Evolutionary conservation across 352 stramenopile genomes (phyloP), one percentile per base, ranked within the genome.

Genomic region (Phytophthora sojae): DNA sequence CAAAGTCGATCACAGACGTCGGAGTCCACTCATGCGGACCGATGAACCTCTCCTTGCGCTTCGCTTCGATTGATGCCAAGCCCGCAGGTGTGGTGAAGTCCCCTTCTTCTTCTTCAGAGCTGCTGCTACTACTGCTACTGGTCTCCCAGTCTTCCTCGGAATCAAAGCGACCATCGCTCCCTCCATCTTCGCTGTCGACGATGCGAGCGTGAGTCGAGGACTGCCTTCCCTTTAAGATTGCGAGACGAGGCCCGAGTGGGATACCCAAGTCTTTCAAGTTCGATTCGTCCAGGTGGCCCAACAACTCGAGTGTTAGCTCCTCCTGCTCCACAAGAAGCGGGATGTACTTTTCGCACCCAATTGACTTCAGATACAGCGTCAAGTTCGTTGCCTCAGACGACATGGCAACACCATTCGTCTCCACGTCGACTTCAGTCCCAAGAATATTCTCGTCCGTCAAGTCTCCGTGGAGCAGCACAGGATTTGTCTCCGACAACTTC

Each of bases 371-470:
- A 62, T 81, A 80, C 57, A 63, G 64, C 2, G 74, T 37, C 57
- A 92, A 32, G 26, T 14, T 77, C 30, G 9, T 39, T 53, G 44
- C 21, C 14, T 52, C 17, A 25, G 29, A n/a, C 61, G 7, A 69
- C 15, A 60, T 60, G 14, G 70, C 44, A 30, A 59, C 49, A 44
- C 50, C 25, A 23, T 60, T 47, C 14, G 56, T 50, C 8, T 42
- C 25, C 9, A 35, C 53, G 67, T 52, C 51, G n/a, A 79, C 19
- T 42, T 58, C 59, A 6, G 58, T 71, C 9, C 89, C 89, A 12
- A 96, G 70, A 37, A 96, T 85, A 57, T 96, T 96, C 57, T 96
- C 89, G 30, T 93, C 82, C n/a, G 89, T 96, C 26, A 96, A 64
- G 53, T 96, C 89, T 37, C 88, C 86, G 56, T 96, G 89, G 21